Conservation (phyloP, 2,329 filamentous ascomycete species). For the Furcasterigmium furcatum region DNA sequence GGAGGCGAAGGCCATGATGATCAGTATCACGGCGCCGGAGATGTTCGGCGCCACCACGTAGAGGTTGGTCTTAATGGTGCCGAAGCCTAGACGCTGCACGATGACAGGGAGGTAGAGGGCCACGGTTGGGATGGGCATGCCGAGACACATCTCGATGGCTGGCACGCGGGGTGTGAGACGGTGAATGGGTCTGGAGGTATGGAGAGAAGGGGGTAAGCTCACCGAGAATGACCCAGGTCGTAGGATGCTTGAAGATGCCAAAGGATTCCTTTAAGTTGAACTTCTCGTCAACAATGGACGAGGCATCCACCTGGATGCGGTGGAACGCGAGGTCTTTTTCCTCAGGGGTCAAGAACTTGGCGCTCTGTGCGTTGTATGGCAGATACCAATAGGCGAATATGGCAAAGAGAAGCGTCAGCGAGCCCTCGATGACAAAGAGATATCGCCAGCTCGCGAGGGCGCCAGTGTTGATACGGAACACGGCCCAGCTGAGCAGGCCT, state of each 20-base stretch:
- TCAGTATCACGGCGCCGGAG: conserved; percentile 11
- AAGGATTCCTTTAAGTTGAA: conserved; percentile 3
- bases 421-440: conserved; percentile 22
- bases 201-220: no score
- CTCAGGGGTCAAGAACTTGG: conserved; percentile 16
- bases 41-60: conserved; percentile 21
- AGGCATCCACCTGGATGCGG: conserved; percentile 17
- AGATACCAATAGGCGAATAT: conserved; percentile 14
- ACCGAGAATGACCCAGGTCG: no score
- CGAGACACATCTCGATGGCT: conserved; percentile 56
- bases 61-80: conserved; percentile 20
- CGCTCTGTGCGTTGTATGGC: conserved; percentile 16
- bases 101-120: conserved; percentile 54
- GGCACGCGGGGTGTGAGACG: no score
- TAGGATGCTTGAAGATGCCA: conserved; percentile 5
- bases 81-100: conserved; percentile 28
- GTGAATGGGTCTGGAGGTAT: no score
- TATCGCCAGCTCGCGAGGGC: conserved; percentile 18
- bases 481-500: no score
- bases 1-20: conserved; percentile 13
- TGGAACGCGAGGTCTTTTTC: conserved; percentile 18
- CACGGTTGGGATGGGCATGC: conserved; percentile 55
- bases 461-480: no score
- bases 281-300: conserved; percentile 14
- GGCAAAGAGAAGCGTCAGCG: conserved; percentile 16